These are phyloP conservation scores for Cyclaneusma minus DNA, from an alignment of 2,329 filamentous ascomycete genomes.

Conservation along the genomic window DNA sequence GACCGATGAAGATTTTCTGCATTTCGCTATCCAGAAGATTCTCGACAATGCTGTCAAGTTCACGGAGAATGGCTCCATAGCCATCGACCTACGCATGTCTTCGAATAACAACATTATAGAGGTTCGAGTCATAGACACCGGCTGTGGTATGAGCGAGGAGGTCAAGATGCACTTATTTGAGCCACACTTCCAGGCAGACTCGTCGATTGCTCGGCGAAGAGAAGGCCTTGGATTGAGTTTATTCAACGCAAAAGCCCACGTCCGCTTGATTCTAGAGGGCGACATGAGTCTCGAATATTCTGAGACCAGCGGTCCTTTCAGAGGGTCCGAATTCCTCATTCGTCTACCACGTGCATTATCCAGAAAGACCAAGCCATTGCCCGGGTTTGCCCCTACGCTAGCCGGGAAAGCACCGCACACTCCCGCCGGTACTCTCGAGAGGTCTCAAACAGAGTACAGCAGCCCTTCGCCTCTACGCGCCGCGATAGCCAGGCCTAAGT, in stretches of 20 bases:
- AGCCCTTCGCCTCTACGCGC: no score
- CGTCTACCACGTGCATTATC: slow-evolving; percentile 36
- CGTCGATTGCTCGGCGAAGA: slow-evolving; percentile 48
- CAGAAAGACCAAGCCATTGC: slow-evolving; percentile 37
- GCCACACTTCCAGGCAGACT: slow-evolving; percentile 53
- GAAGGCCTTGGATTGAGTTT: slow-evolving; percentile 55
- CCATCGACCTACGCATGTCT: slow-evolving; percentile 35
- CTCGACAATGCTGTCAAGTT: slow-evolving; percentile 56
- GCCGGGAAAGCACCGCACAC: no score
- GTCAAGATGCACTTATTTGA: slow-evolving; percentile 55
- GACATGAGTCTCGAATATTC: slow-evolving; percentile 50
- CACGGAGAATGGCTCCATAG: slow-evolving; percentile 47
- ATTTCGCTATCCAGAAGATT: slow-evolving; percentile 24
- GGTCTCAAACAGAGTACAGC: no score
- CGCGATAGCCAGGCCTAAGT: no score
- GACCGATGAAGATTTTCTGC: slow-evolving; percentile 29
- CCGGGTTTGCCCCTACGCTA: slow-evolving; percentile 19
- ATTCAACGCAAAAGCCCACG: slow-evolving; percentile 57
- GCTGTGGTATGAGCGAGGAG: slow-evolving; percentile 49
- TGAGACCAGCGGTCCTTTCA: slow-evolving; percentile 40
- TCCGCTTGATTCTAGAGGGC: slow-evolving; percentile 47
- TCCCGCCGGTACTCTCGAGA: no score
- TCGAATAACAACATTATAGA: slow-evolving; percentile 35
- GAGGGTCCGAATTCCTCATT: slow-evolving; percentile 55
- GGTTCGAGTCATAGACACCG: slow-evolving; percentile 49